Percentiles rank a stretch among this genome's conserved stretches.
Evolutionary conservation across 768 basidiomycete genomes (phyloP).

Genomic region (Lactarius tabidus): DNA sequence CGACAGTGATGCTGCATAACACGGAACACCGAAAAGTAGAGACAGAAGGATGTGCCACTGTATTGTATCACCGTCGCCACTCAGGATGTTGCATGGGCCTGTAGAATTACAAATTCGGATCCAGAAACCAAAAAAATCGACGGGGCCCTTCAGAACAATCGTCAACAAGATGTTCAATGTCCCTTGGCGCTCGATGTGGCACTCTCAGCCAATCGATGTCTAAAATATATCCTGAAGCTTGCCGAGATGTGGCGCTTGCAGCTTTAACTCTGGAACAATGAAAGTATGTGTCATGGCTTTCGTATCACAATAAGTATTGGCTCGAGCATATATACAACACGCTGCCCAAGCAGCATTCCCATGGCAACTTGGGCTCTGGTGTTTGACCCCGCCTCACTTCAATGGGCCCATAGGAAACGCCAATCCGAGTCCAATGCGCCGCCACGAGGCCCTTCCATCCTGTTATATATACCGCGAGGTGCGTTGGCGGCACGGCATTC

Average conservation of each 20-base stretch:
- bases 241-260: not conserved
- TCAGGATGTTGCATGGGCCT: too few species aligned
- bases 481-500: not conserved
- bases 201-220: not conserved
- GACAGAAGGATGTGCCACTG: too few species aligned
- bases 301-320: not conserved
- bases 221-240: not conserved
- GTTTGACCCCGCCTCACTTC: not conserved
- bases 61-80: too few species aligned
- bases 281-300: not conserved
- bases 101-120: too few species aligned
- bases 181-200: too few species aligned
- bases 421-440: not conserved
- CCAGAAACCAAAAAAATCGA: too few species aligned
- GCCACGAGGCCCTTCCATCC: not conserved
- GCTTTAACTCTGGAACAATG: not conserved
- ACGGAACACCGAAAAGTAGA: too few species aligned
- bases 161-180: too few species aligned
- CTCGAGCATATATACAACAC: not conserved
- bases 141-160: too few species aligned
- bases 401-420: not conserved
- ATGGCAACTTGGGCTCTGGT: not conserved
- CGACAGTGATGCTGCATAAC: too few species aligned
- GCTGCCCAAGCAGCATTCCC: not conserved
- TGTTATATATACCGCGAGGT: not conserved